phyloP scores from a whole-genome alignment of 2,329 filamentous ascomycete genomes.

The Phialocephala sp. region DNA sequence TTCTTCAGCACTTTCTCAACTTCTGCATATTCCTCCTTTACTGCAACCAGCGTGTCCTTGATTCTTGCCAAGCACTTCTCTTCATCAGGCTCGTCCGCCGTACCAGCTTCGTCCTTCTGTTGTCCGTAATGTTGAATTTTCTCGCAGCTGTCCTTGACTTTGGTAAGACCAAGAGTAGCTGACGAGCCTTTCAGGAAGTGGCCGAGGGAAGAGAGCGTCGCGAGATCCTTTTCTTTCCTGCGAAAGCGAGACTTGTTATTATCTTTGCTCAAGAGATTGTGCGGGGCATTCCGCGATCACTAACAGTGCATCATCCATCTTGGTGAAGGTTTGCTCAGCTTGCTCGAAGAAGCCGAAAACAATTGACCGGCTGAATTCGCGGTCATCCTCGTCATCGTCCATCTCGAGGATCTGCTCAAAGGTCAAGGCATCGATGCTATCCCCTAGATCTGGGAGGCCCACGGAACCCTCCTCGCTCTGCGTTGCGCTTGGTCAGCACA shows the following conservation, averaged over 20 bases:
- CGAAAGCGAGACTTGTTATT: constrained; percentile 21
- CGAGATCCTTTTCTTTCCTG: constrained; percentile 72
- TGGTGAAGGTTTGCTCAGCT: constrained; percentile 80
- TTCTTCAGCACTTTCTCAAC: constrained; percentile 72
- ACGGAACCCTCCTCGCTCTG: constrained; percentile 44
- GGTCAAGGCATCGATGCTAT: constrained; percentile 77
- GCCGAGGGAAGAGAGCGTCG: constrained; percentile 79
- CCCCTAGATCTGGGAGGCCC: constrained; percentile 63
- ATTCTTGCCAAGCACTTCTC: constrained; percentile 73
- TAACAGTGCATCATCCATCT: constrained; percentile 87
- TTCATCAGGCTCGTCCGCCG: constrained; percentile 67
- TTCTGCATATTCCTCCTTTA: constrained; percentile 78
- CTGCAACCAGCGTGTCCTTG: constrained; percentile 68
- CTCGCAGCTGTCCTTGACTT: constrained; percentile 92
- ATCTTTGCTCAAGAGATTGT: neutral
- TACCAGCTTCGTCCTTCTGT: constrained; percentile 78
- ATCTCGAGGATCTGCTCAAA: constrained; percentile 98
- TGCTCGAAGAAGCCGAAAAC: constrained; percentile 94
- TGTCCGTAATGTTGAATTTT: constrained; percentile 95
- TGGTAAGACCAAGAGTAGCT: constrained; percentile 87
- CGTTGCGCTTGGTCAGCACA: constrained; percentile 17
- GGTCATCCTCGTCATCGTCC: constrained; percentile 87
- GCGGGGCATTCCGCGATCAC: constrained; percentile 44
- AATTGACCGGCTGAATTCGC: constrained; percentile 87
- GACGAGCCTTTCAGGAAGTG: constrained; percentile 98